Base-by-base conservation (phyloP, 176 grass and related monocot species). In the Saccharum officinarum region DNA sequence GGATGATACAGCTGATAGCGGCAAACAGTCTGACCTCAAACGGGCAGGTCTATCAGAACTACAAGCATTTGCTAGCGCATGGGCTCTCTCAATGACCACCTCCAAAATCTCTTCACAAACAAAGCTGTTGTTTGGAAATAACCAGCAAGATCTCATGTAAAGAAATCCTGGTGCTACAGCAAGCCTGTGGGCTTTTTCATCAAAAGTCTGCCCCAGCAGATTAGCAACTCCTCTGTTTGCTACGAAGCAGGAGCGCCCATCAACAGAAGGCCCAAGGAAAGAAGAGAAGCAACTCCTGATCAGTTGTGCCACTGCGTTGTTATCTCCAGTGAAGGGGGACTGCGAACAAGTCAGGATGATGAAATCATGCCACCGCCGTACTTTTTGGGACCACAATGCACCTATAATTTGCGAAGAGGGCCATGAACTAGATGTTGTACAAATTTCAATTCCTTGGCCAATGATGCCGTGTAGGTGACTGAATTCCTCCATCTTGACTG, bases 271-370 rank as follows among this genome's bases (percentile, higher is more conserved):
- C 33, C 86, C 90, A 71, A 97, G 88, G 71, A 97, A 97, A 66
- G 83, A 92, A 34, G 90, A 87, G 88, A 97, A 97, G 77, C 94
- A 94, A 72, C 92, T 94, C 79, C 86, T 90, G 50, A 97, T 97
- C 67, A 97, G 80, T 72, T 97, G 88, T 65, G 75, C 80, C 20
- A 93, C 60, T 15, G 92, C 90, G 22, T 88, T 78, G 62, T 92
- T 94, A 79, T 97, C 94, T 39, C 64, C 73, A 9, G 54, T 80
- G 71, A 97, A 92, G 8, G 90, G 90, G 7, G 88, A 71, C 2
- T 80, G 72, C 0, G 88, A 87, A 76, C 95, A 92, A 75, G 92
- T 30, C 36, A 94, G 57, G 31, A 97, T 80, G 55, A 97, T 90
- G 71, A 83, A 94, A 41, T 94, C 68, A 54, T 97, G 95, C 95